These are phyloP conservation scores for Chenopodium berlandieri DNA, from an alignment of 148 eudicot genomes.

Conservation along the genomic window DNA sequence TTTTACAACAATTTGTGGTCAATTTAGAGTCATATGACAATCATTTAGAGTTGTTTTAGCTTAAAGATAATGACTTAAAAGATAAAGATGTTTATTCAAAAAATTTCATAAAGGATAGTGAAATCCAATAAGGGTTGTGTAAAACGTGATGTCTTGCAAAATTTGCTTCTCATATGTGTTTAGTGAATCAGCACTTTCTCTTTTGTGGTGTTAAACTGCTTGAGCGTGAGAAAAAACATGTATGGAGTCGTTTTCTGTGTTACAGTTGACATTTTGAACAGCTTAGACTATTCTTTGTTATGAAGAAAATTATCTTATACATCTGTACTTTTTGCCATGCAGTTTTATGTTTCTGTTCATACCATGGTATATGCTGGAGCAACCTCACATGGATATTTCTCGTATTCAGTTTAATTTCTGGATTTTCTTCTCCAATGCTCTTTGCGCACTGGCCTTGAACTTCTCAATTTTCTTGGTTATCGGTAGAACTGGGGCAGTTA, in stretches of 20 bases:
- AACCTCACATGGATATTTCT: conserved; percentile 69
- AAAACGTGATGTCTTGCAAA: background rate
- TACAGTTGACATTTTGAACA: background rate
- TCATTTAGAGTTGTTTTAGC: background rate
- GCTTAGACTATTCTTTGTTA: background rate
- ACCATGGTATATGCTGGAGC: conserved; percentile 90
- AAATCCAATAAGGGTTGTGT: background rate
- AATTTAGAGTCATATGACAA: background rate
- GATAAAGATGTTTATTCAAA: background rate
- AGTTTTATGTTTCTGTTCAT: conserved; percentile 74
- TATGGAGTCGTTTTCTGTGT: background rate
- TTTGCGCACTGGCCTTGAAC: conserved; percentile 85
- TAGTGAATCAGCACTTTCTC: background rate
- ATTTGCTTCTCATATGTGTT: background rate
- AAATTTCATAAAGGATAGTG: background rate
- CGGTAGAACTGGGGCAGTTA: conserved; percentile 93
- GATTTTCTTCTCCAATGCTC: conserved; percentile 90
- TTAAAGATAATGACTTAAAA: background rate
- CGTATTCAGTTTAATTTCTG: conserved; percentile 85
- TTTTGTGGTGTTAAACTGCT: background rate
- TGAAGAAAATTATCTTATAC: background rate
- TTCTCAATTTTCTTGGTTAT: conserved; percentile 88
- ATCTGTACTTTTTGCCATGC: conserved; percentile 23
- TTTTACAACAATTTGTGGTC: background rate
- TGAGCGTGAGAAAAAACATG: background rate